Percentiles rank a stretch among this genome's conserved stretches.
phyloP scores from a whole-genome alignment of 257 asterid species.

The Petunia axillaris region DNA sequence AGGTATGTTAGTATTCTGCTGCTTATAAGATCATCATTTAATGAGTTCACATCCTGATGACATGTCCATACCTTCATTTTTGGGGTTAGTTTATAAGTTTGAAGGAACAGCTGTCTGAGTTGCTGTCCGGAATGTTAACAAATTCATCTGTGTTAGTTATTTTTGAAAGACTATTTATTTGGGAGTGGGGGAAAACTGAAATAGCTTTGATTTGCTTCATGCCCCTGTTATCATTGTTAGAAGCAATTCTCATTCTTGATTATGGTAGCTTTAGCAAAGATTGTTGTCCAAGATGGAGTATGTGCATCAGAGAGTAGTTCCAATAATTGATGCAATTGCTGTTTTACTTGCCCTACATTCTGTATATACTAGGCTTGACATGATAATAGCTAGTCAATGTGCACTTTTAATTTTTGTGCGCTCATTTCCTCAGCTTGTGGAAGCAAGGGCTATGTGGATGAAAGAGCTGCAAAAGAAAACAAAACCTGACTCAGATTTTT shows the following conservation, averaged over 20 bases:
- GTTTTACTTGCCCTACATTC: not conserved
- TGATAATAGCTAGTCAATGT: not conserved
- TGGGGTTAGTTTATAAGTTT: not conserved
- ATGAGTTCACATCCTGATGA: constrained; percentile 12
- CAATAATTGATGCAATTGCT: not conserved
- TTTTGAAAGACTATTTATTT: not conserved
- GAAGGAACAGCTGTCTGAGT: constrained; percentile 11
- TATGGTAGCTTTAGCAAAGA: not conserved
- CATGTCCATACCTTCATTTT: not conserved
- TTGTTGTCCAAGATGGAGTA: not conserved
- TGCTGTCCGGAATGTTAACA: not conserved
- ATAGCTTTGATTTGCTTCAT: not conserved
- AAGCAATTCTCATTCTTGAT: not conserved
- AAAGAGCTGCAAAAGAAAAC: constrained; percentile 78
- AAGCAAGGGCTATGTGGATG: constrained; percentile 91
- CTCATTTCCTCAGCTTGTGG: constrained; percentile 53
- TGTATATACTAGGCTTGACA: not conserved
- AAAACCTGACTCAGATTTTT: constrained; percentile 60
- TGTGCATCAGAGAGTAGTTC: constrained; percentile 16
- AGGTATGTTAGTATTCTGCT: constrained; percentile 53
- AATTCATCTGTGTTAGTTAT: not conserved
- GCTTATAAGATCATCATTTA: not conserved
- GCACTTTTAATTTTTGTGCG: not conserved
- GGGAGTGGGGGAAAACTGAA: not conserved
- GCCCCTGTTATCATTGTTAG: not conserved